Evolutionary conservation across 805 yeast genomes (phyloP).

Genomic region (Metschnikowia kunwiensis): DNA sequence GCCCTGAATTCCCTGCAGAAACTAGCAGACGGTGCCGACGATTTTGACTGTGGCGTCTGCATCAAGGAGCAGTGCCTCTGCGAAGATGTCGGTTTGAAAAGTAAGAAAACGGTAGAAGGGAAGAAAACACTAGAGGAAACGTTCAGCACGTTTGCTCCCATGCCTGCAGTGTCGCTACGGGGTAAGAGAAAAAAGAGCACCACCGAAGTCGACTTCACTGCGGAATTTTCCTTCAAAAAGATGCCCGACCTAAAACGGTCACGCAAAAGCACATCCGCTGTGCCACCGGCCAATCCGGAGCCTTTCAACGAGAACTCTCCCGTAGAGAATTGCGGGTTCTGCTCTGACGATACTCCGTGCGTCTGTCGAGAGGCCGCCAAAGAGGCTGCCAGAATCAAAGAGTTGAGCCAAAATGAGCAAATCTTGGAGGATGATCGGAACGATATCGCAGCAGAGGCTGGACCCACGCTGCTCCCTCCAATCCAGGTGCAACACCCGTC

Average conservation of each 20-base stretch:
- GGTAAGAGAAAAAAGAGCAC: constrained; percentile 27
- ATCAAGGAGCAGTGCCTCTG: constrained; percentile 67
- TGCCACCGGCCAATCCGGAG: constrained; percentile 3
- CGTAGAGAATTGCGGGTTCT: constrained; percentile 85
- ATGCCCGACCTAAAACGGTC: constrained; percentile 39
- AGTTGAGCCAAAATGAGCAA: constrained; percentile 20
- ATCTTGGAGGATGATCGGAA: constrained; percentile 13
- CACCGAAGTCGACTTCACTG: constrained; percentile 56
- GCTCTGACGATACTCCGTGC: constrained; percentile 89
- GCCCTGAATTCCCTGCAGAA: no score
- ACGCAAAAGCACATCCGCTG: constrained; percentile 14
- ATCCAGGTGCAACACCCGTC: constrained; percentile 28
- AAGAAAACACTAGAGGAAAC: constrained; percentile 29
- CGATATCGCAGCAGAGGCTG: constrained; percentile 30
- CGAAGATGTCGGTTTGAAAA: constrained; percentile 48
- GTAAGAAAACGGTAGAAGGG: constrained; percentile 13
- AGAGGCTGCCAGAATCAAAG: constrained; percentile 43
- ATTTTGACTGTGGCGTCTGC: constrained; percentile 62
- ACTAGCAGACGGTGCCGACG: constrained; percentile 14
- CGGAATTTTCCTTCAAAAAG: constrained; percentile 32
- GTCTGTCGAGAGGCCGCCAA: constrained; percentile 79
- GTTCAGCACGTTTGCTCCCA: constrained; percentile 50
- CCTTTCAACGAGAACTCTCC: constrained; percentile 46
- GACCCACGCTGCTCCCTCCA: constrained; percentile 41
- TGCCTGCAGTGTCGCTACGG: constrained; percentile 63